Conservation (phyloP, 2,329 filamentous ascomycete species). For the Zasmidium cellare region DNA sequence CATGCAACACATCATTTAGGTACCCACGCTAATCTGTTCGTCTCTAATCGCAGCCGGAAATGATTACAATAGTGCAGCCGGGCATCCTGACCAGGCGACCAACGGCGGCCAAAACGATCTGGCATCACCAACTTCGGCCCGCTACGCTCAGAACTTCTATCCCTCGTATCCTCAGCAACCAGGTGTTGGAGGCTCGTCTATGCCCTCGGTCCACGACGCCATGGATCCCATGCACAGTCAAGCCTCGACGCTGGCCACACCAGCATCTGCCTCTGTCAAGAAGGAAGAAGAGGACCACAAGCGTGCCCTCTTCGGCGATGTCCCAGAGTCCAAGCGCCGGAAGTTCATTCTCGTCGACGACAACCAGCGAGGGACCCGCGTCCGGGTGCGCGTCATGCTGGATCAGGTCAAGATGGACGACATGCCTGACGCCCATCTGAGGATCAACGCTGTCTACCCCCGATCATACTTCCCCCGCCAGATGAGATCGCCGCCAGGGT, state of each 20-base stretch:
- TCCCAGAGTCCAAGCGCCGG: constrained; percentile 86
- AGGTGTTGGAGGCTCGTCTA: constrained; percentile 56
- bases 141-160: constrained; percentile 76
- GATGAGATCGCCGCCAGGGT: constrained; percentile 83
- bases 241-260: constrained; percentile 33
- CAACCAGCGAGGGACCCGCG: constrained; percentile 73
- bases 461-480: constrained; percentile 90
- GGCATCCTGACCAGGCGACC: constrained; percentile 65
- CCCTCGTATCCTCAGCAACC: constrained; percentile 64
- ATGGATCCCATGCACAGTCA: constrained; percentile 47
- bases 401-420: constrained; percentile 92
- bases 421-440: constrained; percentile 93
- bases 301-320: constrained; percentile 77
- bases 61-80: constrained; percentile 59
- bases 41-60: constrained; percentile 55
- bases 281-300: constrained; percentile 58
- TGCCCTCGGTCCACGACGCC: constrained; percentile 65
- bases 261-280: constrained; percentile 42
- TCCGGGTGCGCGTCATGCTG: constrained; percentile 89
- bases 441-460: constrained; percentile 84
- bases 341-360: constrained; percentile 98
- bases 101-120: constrained; percentile 50
- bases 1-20: constrained; percentile 28
- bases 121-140: constrained; percentile 63
- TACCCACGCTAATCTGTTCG: constrained; percentile 44